Base-by-base conservation (phyloP, 1,284 basidiomycete species). In the Sporisorium exsertum region DNA sequence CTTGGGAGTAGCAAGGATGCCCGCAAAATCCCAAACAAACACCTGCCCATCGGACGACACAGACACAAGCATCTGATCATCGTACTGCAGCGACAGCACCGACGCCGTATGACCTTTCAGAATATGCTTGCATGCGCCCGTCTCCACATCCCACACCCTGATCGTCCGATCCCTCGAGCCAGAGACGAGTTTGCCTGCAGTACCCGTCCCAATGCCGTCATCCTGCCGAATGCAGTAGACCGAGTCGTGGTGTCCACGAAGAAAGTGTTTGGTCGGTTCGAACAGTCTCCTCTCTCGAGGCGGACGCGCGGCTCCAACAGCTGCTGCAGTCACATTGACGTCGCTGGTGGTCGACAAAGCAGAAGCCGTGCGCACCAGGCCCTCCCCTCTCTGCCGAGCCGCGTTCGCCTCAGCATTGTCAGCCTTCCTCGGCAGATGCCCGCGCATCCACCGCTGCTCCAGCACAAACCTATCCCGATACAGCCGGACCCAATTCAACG, bases 181-280 rank as follows among this genome's bases (percentile, higher is more conserved):
- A 16, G 77, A 78, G 1, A 81, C 72, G 27, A 82, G 64, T 32
- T 65, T 68, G 1, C 76, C 75, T 15, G 58, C 50, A 2, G 70
- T 74, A 0, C 73, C 76, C 15, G 72, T 65, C 3, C 79, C 79
- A 5, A 74, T 56, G 12, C 72, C 71, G 20, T 72, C 67, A 37
- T 82, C 79, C 40, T 74, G 65, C 3, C 77, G 58, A 12, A 81
- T 72, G 52, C 79, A 82, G 45, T 82, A 82, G 33, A 82, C 72
- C 45, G 68, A 74, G 53, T 81, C 77, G 32, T 61, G 37, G 55
- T 82, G 80, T 2, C 80, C 80, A 15, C 58, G 63, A 12, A 82
- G 70, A 45, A 66, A 77, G 9, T 56, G 27, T 20, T 60, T 72
- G 6, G 53, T 58, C 16, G 78, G 79, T 45, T 78, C 64, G 32